These are phyloP conservation scores for Fallopia convolvulus DNA, from an alignment of 148 eudicot species.

Conservation along the genomic window DNA sequence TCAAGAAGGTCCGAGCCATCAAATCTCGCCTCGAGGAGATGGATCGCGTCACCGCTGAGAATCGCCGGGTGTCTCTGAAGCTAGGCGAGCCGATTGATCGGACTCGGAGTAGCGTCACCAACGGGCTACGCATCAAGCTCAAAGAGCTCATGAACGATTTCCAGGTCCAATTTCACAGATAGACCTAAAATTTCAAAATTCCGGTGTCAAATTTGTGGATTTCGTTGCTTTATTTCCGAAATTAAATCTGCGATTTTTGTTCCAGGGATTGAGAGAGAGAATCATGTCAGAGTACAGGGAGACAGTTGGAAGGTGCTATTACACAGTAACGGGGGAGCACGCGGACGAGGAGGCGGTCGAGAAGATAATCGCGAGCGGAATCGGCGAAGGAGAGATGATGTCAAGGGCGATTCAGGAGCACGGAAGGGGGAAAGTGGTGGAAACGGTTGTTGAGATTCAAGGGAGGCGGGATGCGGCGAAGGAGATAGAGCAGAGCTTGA, in stretches of 20 bases:
- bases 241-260: not conserved
- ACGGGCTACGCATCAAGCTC: constrained; percentile 84
- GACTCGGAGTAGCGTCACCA: constrained; percentile 68
- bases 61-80: constrained; percentile 46
- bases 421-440: constrained; percentile 79
- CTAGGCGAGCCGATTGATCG: constrained; percentile 70
- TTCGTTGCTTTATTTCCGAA: not conserved
- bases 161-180: constrained; percentile 18
- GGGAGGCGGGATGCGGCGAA: constrained; percentile 74
- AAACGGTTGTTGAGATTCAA: constrained; percentile 88
- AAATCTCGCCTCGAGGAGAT: constrained; percentile 55
- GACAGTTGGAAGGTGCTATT: constrained; percentile 65
- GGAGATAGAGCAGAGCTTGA: constrained; percentile 70
- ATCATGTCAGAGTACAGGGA: constrained; percentile 85
- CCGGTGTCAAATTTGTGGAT: not conserved
- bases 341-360: constrained; percentile 75
- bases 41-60: constrained; percentile 54
- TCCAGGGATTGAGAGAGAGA: constrained; percentile 47
- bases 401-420: constrained; percentile 87
- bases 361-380: constrained; percentile 54
- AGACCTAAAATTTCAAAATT: not conserved
- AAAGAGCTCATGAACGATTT: constrained; percentile 95
- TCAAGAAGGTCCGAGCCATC: constrained; percentile 54
- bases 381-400: constrained; percentile 67
- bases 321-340: constrained; percentile 77